Evolutionary conservation across 352 stramenopile species (phyloP).

Genomic region (Pythium coloratum): DNA sequence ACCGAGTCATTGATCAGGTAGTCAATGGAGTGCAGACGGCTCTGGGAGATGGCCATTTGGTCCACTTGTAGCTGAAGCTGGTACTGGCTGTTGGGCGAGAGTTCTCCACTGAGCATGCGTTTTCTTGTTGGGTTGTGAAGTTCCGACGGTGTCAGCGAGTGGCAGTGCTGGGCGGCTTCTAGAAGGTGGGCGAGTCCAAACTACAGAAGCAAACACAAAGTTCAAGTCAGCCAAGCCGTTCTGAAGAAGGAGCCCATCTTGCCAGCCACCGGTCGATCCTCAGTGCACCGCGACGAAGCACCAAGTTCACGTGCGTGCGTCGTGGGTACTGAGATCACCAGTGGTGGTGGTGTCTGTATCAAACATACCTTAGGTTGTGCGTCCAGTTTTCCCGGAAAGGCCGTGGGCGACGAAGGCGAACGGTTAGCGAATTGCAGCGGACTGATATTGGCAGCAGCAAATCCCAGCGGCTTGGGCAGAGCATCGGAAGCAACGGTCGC

Average conservation of each 20-base stretch:
- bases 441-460: neutral
- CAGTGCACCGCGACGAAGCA: neutral
- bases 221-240: conserved; percentile 24
- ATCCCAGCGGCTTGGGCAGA: conserved; percentile 17
- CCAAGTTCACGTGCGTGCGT: neutral
- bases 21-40: conserved; percentile 31
- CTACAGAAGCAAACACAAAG: conserved; percentile 27
- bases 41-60: conserved; percentile 15
- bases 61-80: conserved; percentile 9
- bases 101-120: neutral
- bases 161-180: conserved; percentile 58
- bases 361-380: conserved; percentile 20
- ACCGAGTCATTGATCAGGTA: conserved; percentile 22
- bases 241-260: neutral
- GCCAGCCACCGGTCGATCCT: neutral
- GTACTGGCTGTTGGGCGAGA: neutral
- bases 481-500: conserved; percentile 5
- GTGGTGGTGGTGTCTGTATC: no score
- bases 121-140: conserved; percentile 12
- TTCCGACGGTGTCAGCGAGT: conserved; percentile 3
- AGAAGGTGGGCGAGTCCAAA: conserved; percentile 59
- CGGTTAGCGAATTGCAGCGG: conserved; percentile 1
- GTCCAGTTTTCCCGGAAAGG: conserved; percentile 2
- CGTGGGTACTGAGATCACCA: no score
- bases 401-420: conserved; percentile 21